Evolutionary conservation across 2,329 filamentous ascomycete genomes (phyloP).

Genomic region (Alternaria longipes): DNA sequence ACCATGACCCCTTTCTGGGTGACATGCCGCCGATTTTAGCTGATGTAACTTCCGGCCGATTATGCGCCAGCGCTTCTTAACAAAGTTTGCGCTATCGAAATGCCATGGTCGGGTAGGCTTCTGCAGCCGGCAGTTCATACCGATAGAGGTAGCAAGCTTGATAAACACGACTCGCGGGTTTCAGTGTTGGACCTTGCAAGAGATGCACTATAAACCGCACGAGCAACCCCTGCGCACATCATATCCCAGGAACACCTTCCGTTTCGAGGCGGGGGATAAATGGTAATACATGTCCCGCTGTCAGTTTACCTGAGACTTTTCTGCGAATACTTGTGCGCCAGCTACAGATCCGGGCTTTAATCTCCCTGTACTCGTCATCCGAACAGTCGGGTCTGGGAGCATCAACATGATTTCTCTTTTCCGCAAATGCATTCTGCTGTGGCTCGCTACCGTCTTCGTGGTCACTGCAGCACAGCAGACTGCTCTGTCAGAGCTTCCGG

Average conservation of each 20-base stretch:
- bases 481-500: slow-evolving; percentile 11
- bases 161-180: slow-evolving; percentile 12
- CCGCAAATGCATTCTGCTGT: slow-evolving; percentile 9
- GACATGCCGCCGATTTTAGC: background rate
- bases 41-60: background rate
- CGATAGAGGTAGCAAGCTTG: background rate
- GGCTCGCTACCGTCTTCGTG: slow-evolving; percentile 9
- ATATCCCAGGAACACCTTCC: slow-evolving; percentile 7
- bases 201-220: background rate
- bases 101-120: slow-evolving; percentile 4
- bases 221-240: slow-evolving; percentile 8
- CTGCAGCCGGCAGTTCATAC: slow-evolving; percentile 10
- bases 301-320: background rate
- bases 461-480: slow-evolving; percentile 11
- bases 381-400: background rate
- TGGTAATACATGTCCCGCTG: slow-evolving; percentile 5
- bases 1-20: slow-evolving; percentile 11
- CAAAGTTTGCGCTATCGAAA: slow-evolving; percentile 15
- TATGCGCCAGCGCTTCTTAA: slow-evolving; percentile 5
- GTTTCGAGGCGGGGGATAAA: slow-evolving; percentile 3
- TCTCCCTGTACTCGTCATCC: background rate
- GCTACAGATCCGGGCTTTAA: background rate
- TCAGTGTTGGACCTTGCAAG: slow-evolving; percentile 4
- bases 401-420: slow-evolving; percentile 9
- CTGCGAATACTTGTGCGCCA: background rate